These are phyloP conservation scores for Tetrapyrgos nigripes DNA, from an alignment of 1,284 basidiomycete species.

Conservation along the genomic window DNA sequence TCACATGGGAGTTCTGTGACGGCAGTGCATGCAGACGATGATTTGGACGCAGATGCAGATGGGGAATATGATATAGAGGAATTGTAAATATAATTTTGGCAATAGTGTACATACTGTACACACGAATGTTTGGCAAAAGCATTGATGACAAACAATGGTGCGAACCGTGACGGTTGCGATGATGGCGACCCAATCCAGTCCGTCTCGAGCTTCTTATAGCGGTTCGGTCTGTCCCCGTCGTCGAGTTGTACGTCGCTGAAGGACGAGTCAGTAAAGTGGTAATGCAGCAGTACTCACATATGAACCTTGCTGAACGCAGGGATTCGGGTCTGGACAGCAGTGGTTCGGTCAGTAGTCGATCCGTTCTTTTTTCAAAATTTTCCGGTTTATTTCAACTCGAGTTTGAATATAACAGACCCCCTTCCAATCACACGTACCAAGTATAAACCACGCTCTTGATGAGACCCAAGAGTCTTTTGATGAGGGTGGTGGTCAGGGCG, in stretches of 20 bases:
- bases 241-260: background rate
- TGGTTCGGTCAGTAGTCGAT: conserved; percentile 43
- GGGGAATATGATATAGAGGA: conserved; percentile 45
- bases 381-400: conserved; percentile 16
- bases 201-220: conserved; percentile 25
- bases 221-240: no score
- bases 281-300: conserved; percentile 54
- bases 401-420: conserved; percentile 39
- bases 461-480: conserved; percentile 53
- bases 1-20: conserved; percentile 17
- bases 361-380: background rate
- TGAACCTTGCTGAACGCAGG: conserved; percentile 49
- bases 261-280: conserved; percentile 44
- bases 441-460: conserved; percentile 56
- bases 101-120: conserved; percentile 29
- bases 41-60: conserved; percentile 42
- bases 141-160: conserved; percentile 25
- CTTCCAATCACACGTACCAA: conserved; percentile 54
- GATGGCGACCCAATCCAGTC: conserved; percentile 21
- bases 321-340: conserved; percentile 53
- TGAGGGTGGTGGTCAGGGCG: conserved; percentile 59
- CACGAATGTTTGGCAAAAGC: conserved; percentile 18
- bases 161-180: conserved; percentile 16
- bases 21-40: conserved; percentile 14
- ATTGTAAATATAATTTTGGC: conserved; percentile 40